Percentiles rank a stretch among this genome's conserved stretches.
phyloP scores from a whole-genome alignment of 192 early-diverging fungal species.

The Rhizophagus prolifer region DNA sequence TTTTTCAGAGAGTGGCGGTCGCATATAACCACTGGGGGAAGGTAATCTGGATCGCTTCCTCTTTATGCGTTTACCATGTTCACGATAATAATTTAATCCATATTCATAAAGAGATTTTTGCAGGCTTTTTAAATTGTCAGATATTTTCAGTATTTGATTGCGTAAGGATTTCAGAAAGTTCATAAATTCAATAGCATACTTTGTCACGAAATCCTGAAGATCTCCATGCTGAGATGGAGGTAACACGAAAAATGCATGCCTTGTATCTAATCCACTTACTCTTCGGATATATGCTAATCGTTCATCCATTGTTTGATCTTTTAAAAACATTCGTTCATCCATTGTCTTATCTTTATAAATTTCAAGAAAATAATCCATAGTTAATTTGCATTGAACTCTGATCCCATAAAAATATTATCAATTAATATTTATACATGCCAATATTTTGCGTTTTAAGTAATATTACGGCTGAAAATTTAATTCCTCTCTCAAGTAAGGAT shows the following conservation, averaged over 20 bases:
- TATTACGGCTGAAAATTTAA: slow-evolving; percentile 74
- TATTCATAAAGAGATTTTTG: slow-evolving; percentile 68
- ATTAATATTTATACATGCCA: slow-evolving; percentile 45
- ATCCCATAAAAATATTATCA: not conserved
- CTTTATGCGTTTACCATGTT: slow-evolving; percentile 70
- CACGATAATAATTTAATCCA: slow-evolving; percentile 72
- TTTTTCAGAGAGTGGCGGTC: slow-evolving; percentile 25
- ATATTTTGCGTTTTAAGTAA: slow-evolving; percentile 54
- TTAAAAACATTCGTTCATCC: slow-evolving; percentile 19
- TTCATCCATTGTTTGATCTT: slow-evolving; percentile 67
- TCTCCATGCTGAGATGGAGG: slow-evolving; percentile 49
- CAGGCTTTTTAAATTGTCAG: slow-evolving; percentile 44
- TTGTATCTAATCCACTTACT: slow-evolving; percentile 64
- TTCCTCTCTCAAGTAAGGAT: slow-evolving; percentile 57
- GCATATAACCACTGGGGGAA: slow-evolving; percentile 37
- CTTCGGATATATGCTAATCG: slow-evolving; percentile 66
- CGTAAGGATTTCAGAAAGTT: not conserved
- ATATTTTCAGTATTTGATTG: not conserved
- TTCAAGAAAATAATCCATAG: not conserved
- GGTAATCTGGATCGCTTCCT: slow-evolving; percentile 69
- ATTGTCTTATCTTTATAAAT: not conserved
- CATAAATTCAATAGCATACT: slow-evolving; percentile 41
- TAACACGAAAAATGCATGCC: slow-evolving; percentile 67
- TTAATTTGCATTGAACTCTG: not conserved
- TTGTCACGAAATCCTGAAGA: slow-evolving; percentile 60